Base-by-base conservation (phyloP, 495 filamentous ascomycete genomes). In the Penicillium soppii region DNA sequence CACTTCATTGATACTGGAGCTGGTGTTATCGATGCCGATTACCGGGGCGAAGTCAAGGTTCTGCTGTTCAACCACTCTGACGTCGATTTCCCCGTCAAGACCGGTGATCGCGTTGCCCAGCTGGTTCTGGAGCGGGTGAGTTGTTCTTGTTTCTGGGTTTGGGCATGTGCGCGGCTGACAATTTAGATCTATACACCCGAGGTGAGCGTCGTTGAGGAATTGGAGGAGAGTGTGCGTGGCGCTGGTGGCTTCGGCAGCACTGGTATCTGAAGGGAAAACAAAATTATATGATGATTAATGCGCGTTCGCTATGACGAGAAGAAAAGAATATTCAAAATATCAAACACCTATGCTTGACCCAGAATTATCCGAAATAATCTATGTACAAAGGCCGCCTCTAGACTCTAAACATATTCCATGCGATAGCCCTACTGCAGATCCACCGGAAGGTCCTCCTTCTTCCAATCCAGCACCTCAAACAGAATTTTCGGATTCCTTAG, bases 11-110 rank as follows among this genome's bases (percentile, higher is more conserved):
- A 96, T 68, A 89, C 87, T 1, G 90, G 92, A 48, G 94, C 94
- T 2, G 94, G 94, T 26, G 94, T 98, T 44, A 96, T 98, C 63
- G 94, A 98, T 74, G 90, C 92, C 7, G 94, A 98, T 67, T 98
- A 98, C 76, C 82, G 94, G 20, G 94, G 94, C 15, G 88, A 87
- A 53, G 86, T 98, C 54, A 95, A 91, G 77, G 87, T 98, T 17
- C 76, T 98, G 58, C 79, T 98, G 32, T 96, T 97, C 65, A 98
- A 98, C 76, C 87, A 95, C 70, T 77, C 77, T 12, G 91, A 94
- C 12, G 74, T 70, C 16, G 92, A 96, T 61, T 97, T 94, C 60
- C 75, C 78, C 43, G 79, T 98, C 53, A 85, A 85, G 68, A 84
- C 82, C 62, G 92, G 92, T 19, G 92, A 98, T 65, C 82, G 94